Percentiles rank a stretch among this genome's conserved stretches.
These are phyloP conservation scores for Afroboletus lepidellus DNA, from an alignment of 1,284 basidiomycete species.

Conservation along the genomic window DNA sequence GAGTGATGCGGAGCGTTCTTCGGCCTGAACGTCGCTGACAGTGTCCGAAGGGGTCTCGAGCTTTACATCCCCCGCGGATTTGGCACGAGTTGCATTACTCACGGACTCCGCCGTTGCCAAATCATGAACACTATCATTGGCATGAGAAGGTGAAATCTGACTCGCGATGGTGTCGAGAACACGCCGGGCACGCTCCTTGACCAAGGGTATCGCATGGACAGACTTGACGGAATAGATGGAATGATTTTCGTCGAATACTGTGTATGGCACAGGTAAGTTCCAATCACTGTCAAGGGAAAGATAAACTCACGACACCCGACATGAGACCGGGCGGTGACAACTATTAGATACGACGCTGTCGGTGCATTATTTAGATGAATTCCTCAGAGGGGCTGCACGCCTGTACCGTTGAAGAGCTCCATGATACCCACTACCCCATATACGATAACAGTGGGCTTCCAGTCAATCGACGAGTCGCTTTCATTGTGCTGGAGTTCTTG, in stretches of 20 bases:
- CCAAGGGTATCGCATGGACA: constrained; percentile 65
- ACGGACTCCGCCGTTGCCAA: constrained; percentile 17
- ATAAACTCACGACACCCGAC: constrained; percentile 62
- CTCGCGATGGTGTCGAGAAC: constrained; percentile 50
- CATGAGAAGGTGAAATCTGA: constrained; percentile 49
- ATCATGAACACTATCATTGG: constrained; percentile 30
- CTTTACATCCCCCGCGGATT: constrained; percentile 45
- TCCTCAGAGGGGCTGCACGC: not conserved
- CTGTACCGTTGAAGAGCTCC: constrained; percentile 63
- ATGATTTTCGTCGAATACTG: constrained; percentile 63
- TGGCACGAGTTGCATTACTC: constrained; percentile 39
- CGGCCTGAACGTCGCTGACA: constrained; percentile 12
- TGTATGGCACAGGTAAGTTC: constrained; percentile 28
- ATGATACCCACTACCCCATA: constrained; percentile 73
- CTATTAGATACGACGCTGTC: constrained; percentile 68
- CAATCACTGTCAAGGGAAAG: not conserved
- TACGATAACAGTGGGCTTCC: constrained; percentile 56
- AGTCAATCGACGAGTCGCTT: constrained; percentile 40
- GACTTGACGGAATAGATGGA: constrained; percentile 64
- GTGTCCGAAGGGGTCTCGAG: constrained; percentile 39
- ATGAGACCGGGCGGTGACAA: constrained; percentile 58
- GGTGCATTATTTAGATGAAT: constrained; percentile 16
- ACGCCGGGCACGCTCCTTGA: constrained; percentile 55
- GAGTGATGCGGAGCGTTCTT: constrained; percentile 36
- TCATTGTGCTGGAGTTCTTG: constrained; percentile 46